A percentile compares a stretch with the other conserved stretches of the same genome.
These are phyloP conservation scores for Hypoxylon fuscum DNA, from an alignment of 495 filamentous ascomycete genomes.

Conservation along the genomic window DNA sequence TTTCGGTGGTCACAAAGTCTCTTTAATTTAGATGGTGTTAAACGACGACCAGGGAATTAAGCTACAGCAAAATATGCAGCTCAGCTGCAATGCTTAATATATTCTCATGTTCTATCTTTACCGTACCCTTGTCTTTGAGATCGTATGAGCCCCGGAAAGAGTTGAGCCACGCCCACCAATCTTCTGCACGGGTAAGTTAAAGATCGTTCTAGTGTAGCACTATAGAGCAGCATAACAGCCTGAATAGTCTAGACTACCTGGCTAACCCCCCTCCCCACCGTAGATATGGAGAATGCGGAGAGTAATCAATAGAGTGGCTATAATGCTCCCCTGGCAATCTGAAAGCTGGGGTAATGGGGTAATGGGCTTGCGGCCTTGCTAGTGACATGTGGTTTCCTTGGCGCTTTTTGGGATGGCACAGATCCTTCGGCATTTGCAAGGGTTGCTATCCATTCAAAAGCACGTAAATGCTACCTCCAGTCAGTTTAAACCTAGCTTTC, in stretches of 20 bases:
- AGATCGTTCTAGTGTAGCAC: background rate
- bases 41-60: no score
- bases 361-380: conserved; percentile 20
- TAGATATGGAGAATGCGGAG: conserved; percentile 22
- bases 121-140: no score
- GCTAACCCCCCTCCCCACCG: conserved; percentile 8
- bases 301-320: background rate
- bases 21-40: no score
- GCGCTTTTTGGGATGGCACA: conserved; percentile 14
- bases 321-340: conserved; percentile 6
- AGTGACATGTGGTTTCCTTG: conserved; percentile 22
- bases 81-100: no score
- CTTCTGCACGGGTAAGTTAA: conserved; percentile 7
- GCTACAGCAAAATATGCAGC: no score
- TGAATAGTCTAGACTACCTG: conserved; percentile 19
- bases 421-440: conserved; percentile 37
- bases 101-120: no score
- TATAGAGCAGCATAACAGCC: conserved; percentile 20
- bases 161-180: conserved; percentile 1
- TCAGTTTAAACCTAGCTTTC: background rate
- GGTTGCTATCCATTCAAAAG: conserved; percentile 6
- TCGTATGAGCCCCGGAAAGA: conserved; percentile 1
- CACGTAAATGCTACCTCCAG: conserved; percentile 23
- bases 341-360: conserved; percentile 33
- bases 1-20: no score